These are phyloP conservation scores for Hortaea sp. DNA, from an alignment of 2,329 filamentous ascomycete species.

Conservation along the genomic window DNA sequence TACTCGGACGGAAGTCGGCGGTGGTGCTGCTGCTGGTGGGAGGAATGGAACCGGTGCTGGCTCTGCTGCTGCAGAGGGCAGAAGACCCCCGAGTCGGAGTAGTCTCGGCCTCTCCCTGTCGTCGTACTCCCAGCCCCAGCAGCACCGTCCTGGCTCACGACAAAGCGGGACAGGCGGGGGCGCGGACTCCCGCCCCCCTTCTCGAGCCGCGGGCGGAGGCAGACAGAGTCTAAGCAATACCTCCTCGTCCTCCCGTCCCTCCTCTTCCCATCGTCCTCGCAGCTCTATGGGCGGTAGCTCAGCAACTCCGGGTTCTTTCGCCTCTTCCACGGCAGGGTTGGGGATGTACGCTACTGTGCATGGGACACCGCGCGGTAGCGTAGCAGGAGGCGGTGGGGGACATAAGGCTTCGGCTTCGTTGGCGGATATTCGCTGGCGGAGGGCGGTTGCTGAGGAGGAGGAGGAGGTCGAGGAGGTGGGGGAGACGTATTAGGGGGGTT, in stretches of 20 bases:
- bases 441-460: too few species aligned
- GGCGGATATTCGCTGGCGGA: too few species aligned
- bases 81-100: background rate
- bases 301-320: background rate
- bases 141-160: too few species aligned
- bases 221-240: background rate
- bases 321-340: slow-evolving; percentile 29
- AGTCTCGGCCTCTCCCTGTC: background rate
- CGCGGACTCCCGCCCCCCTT: background rate
- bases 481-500: too few species aligned
- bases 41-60: too few species aligned
- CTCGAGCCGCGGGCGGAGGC: background rate
- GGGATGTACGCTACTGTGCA: slow-evolving; percentile 38
- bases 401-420: too few species aligned
- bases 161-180: too few species aligned
- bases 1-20: too few species aligned
- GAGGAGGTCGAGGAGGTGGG: too few species aligned
- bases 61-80: background rate
- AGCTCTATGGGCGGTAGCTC: background rate
- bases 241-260: background rate
- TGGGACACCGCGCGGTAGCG: slow-evolving; percentile 6
- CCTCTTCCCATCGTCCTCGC: background rate
- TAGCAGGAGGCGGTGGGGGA: too few species aligned
- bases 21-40: too few species aligned
- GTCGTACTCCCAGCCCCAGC: background rate